These are phyloP conservation scores for Paecilomyces sp. DNA, from an alignment of 2,329 filamentous ascomycete genomes.

Conservation along the genomic window DNA sequence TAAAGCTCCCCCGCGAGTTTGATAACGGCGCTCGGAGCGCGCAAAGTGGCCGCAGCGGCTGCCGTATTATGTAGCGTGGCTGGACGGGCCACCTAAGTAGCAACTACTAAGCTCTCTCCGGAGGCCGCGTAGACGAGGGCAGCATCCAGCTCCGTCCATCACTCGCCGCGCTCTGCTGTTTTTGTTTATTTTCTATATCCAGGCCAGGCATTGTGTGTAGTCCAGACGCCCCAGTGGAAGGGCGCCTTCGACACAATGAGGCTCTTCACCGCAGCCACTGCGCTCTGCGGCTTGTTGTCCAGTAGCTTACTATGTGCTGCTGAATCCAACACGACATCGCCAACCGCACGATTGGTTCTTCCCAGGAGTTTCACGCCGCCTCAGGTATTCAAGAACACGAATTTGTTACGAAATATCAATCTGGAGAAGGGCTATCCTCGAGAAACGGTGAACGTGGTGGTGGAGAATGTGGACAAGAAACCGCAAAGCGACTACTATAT, in stretches of 20 bases:
- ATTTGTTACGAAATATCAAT: constrained; percentile 83
- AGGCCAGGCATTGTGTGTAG: constrained; percentile 13
- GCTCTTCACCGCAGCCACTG: constrained; percentile 27
- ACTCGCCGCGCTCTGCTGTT: constrained; percentile 5
- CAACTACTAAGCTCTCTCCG: constrained; percentile 8
- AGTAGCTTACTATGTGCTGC: constrained; percentile 25
- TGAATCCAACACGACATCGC: constrained; percentile 20
- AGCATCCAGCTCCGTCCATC: constrained; percentile 5
- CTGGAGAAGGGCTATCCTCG: constrained; percentile 87
- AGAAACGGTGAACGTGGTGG: constrained; percentile 86
- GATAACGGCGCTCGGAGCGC: constrained; percentile 16
- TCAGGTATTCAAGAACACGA: constrained; percentile 88
- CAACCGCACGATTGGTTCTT: constrained; percentile 27
- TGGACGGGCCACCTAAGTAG: constrained; percentile 31
- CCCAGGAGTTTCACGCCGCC: constrained; percentile 65
- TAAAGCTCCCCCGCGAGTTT: neutral
- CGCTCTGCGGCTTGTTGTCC: constrained; percentile 29
- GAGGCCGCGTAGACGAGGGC: constrained; percentile 6
- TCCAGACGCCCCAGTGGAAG: constrained; percentile 18
- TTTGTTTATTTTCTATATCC: constrained; percentile 11
- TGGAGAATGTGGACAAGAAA: constrained; percentile 75
- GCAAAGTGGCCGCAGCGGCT: constrained; percentile 24
- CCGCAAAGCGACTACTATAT: constrained; percentile 87
- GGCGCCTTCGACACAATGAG: constrained; percentile 31
- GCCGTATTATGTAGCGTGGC: constrained; percentile 23